Evolutionary conservation across 441 rosid species (phyloP), one percentile per base, ranked within the genome.

Genomic region (Euphorbia schlechtendalii): DNA sequence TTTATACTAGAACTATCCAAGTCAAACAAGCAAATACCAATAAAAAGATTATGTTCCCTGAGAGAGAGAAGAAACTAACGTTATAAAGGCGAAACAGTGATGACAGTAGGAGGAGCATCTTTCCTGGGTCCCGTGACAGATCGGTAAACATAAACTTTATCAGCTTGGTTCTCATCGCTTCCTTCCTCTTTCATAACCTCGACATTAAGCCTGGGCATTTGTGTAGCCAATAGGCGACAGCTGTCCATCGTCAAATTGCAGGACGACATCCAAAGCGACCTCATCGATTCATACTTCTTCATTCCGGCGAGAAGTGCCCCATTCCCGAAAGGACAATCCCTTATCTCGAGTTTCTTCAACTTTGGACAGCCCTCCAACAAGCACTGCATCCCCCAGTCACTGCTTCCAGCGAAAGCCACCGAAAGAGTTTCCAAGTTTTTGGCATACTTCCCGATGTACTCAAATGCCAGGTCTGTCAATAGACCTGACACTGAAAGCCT

Each of bases 191-290:
- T 81, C 84, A 86, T 86, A 15, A 86, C 92, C 77, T 84, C 89
- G 13, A 84, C 89, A 48, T 84, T 86, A 76, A 82, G 73, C 69
- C 88, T 75, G 7, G 92, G 92, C 86, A 77, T 83, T 80, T 80
- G 61, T 68, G 66, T 77, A 0, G 92, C 92, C 79, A 86, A 73
- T 20, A 24, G 53, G 69, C 69, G 67, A 68, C 89, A 84, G 41
- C 80, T 87, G 68, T 69, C 67, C 80, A 82, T 78, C 5, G 87
- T 84, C 66, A 86, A 78, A 55, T 82, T 80, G 74, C 89, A 86
- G 45, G 89, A 77, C 36, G 92, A 86, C 87, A 84, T 84, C 92
- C 92, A 86, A 67, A 82, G 86, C 8, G 89, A 84, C 74, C 89
- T 81, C 92, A 84, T 84, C 4, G 85, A 82, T 69, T 86, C 89